Evolutionary conservation across 805 yeast genomes (phyloP).

Genomic region (Saturnispora serradocipensis): DNA sequence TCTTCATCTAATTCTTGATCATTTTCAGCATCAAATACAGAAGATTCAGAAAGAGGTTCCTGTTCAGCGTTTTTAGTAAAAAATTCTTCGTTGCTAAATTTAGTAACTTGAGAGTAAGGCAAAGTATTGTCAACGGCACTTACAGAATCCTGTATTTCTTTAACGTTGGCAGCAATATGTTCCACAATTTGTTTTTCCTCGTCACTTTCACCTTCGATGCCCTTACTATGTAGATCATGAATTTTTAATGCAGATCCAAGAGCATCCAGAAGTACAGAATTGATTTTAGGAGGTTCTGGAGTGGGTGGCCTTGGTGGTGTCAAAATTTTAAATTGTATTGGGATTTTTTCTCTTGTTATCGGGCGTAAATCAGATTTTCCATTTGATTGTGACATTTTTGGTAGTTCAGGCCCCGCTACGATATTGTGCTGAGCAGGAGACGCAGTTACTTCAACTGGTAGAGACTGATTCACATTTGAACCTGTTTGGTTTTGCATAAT

Average conservation of each 20-base stretch:
- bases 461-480: background rate
- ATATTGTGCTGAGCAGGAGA: background rate
- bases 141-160: background rate
- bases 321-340: slow-evolving; percentile 7
- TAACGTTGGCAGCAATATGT: slow-evolving; percentile 1
- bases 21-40: slow-evolving; percentile 13
- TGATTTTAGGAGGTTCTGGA: slow-evolving; percentile 23
- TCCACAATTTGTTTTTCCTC: slow-evolving; percentile 5
- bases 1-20: slow-evolving; percentile 17
- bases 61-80: background rate
- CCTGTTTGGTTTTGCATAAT: background rate
- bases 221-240: slow-evolving; percentile 9
- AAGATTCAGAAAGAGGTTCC: slow-evolving; percentile 20
- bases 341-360: background rate
- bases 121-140: background rate
- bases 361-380: background rate
- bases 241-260: slow-evolving; percentile 5
- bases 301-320: slow-evolving; percentile 17
- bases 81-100: background rate
- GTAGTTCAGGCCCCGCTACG: background rate
- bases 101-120: background rate
- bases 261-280: slow-evolving; percentile 8
- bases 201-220: slow-evolving; percentile 8
- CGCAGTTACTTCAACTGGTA: background rate
- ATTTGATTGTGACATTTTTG: background rate